Conservation (phyloP, 805 yeast species). For the Jamesozyma jinghongensis region DNA sequence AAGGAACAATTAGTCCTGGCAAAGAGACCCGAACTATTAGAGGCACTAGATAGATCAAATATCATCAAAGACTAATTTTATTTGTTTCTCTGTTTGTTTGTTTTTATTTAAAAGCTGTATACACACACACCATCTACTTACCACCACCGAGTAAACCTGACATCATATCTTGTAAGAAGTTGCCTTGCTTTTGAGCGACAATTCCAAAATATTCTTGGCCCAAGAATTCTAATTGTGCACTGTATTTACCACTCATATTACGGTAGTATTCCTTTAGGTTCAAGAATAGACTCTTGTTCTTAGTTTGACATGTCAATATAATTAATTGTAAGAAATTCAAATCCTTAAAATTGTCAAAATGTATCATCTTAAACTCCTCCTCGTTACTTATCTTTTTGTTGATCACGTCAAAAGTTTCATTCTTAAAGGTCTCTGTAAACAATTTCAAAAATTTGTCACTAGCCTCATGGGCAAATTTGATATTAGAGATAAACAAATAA, state of each 20-base stretch:
- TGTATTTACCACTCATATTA: slow-evolving; percentile 16
- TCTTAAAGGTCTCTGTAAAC: slow-evolving; percentile 21
- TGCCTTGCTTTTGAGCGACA: slow-evolving; percentile 41
- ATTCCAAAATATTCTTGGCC: slow-evolving; percentile 60
- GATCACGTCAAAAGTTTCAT: slow-evolving; percentile 17
- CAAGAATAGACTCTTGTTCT: slow-evolving; percentile 43
- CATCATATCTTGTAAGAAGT: slow-evolving; percentile 68
- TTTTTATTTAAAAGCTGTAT: neutral
- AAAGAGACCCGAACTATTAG: slow-evolving; percentile 57
- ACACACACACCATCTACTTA: neutral
- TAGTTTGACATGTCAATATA: slow-evolving; percentile 47
- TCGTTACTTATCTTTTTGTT: slow-evolving; percentile 24
- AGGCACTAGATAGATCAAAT: slow-evolving; percentile 51
- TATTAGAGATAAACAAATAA: slow-evolving; percentile 58
- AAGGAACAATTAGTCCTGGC: slow-evolving; percentile 46
- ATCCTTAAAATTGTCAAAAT: slow-evolving; percentile 36
- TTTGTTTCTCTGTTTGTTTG: neutral
- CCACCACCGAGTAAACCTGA: slow-evolving; percentile 44
- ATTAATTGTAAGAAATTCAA: slow-evolving; percentile 66
- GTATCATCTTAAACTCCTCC: slow-evolving; percentile 29
- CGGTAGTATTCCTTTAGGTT: slow-evolving; percentile 46
- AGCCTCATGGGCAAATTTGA: slow-evolving; percentile 46
- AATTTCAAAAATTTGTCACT: slow-evolving; percentile 30
- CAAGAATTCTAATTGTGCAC: slow-evolving; percentile 42
- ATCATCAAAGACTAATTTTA: neutral